Base-by-base conservation (phyloP, 768 basidiomycete genomes). In the Psilocybe subaeruginosa region DNA sequence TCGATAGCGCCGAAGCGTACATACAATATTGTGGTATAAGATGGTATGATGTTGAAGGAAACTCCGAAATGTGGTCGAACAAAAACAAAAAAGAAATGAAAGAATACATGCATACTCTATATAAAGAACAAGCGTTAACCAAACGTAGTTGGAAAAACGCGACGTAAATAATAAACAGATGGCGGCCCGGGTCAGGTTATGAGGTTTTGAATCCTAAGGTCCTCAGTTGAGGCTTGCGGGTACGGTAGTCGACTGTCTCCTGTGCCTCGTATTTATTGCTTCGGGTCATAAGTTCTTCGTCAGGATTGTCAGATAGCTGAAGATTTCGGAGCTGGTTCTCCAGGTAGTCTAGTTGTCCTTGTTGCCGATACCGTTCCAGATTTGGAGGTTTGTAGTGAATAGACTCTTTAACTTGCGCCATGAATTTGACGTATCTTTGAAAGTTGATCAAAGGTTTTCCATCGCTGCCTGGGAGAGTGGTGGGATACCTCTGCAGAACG, bases 361-460 rank as follows among this genome's bases (percentile, higher is more conserved):
- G 63, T 7, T 72, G 66, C 7, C 73, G 72, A 49, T 71, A 70
- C 8, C 63, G 64, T 55, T 76, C 76, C 14, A 78, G 60, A 55
- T 74, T 69, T 8, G 79, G 75, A 2, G 76, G 69, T 45, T 67
- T 64, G 64, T 73, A 75, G 35, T 70, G 70, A 5, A 72, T 55
- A 7, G 78, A 63, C 29, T 74, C 73, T 48, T 70, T 73, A 48
- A 82, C 67, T 17, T 73, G 73, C 12, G 76, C 70, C 56, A 75
- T 75, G 50, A 80, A 78, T 37, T 73, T 70, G 54, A 68, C 49
- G 58, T 78, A 81, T 45, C 78, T 77, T 52, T 71, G 61, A 54
- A 79, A 82, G 67, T 82, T 81, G 70, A 83, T 78, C 50, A 82
- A 66, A 1, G 69, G 66, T 14, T 65, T 71, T 19, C 76, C 73